Conservation (phyloP, 1,139 yeast genomes). For the Taphrina deformans region DNA sequence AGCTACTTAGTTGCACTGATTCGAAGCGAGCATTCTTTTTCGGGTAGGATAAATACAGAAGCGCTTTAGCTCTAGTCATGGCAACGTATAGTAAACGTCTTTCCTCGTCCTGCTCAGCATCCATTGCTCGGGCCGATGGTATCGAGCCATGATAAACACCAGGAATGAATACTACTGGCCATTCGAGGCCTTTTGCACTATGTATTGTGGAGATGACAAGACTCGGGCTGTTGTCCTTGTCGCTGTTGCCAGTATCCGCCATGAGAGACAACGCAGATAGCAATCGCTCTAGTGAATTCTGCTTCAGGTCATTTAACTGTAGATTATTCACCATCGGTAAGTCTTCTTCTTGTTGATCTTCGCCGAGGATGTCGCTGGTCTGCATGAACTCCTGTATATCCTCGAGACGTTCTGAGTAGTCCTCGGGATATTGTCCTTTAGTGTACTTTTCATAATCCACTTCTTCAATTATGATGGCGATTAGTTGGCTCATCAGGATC, state of each 20-base stretch:
- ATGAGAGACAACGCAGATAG: constrained; percentile 59
- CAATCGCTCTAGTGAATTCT: constrained; percentile 48
- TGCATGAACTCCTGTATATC: constrained; percentile 32
- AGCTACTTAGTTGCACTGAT: constrained; percentile 16
- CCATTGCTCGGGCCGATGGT: constrained; percentile 45
- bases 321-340: constrained; percentile 38
- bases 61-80: constrained; percentile 69
- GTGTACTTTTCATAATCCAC: constrained; percentile 40
- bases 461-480: constrained; percentile 14
- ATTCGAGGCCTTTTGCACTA: constrained; percentile 77
- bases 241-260: constrained; percentile 48
- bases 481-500: neutral
- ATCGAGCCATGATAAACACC: constrained; percentile 46
- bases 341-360: constrained; percentile 48
- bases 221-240: constrained; percentile 37
- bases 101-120: constrained; percentile 60
- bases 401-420: constrained; percentile 36
- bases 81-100: constrained; percentile 86
- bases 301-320: constrained; percentile 30
- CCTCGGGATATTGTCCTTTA: constrained; percentile 45
- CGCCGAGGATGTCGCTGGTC: constrained; percentile 45
- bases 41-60: constrained; percentile 38
- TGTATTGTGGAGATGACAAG: constrained; percentile 74
- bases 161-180: constrained; percentile 83
- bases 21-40: constrained; percentile 24